Percentiles rank a stretch among this genome's conserved stretches.
phyloP scores from a whole-genome alignment of 305 asterid species.

The Fraxinus ornus region DNA sequence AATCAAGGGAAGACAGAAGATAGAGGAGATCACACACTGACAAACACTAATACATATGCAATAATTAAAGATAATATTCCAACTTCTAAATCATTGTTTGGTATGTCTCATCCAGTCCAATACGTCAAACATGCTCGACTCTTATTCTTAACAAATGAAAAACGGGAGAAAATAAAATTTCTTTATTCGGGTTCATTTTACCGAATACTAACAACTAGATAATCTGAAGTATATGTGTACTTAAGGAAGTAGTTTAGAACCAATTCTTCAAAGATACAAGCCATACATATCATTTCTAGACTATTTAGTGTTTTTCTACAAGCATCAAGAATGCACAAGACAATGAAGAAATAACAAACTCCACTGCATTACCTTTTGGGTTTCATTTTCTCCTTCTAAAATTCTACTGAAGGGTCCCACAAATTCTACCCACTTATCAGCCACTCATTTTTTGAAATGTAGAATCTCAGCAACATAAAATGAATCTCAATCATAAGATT shows the following conservation, averaged over 20 bases:
- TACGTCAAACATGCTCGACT: neutral
- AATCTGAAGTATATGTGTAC: neutral
- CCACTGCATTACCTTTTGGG: neutral
- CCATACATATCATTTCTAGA: neutral
- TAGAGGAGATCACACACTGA: slow-evolving; percentile 2
- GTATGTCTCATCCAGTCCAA: neutral
- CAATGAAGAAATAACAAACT: neutral
- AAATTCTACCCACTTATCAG: neutral
- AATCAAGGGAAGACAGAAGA: neutral
- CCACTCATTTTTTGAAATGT: neutral
- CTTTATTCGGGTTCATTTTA: neutral
- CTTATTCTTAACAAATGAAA: neutral
- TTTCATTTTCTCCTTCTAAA: neutral
- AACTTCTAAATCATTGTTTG: neutral
- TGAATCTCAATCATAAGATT: neutral
- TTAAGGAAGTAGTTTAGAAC: neutral
- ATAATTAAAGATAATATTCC: slow-evolving; percentile 19
- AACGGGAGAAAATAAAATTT: neutral
- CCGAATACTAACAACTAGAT: neutral
- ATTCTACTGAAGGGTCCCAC: neutral
- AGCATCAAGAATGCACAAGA: neutral
- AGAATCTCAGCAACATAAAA: neutral
- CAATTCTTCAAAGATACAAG: neutral
- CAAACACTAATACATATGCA: slow-evolving; percentile 18
- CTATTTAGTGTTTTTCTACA: neutral